Conservation (phyloP, 495 filamentous ascomycete genomes). For the Penicillium diatomitis region DNA sequence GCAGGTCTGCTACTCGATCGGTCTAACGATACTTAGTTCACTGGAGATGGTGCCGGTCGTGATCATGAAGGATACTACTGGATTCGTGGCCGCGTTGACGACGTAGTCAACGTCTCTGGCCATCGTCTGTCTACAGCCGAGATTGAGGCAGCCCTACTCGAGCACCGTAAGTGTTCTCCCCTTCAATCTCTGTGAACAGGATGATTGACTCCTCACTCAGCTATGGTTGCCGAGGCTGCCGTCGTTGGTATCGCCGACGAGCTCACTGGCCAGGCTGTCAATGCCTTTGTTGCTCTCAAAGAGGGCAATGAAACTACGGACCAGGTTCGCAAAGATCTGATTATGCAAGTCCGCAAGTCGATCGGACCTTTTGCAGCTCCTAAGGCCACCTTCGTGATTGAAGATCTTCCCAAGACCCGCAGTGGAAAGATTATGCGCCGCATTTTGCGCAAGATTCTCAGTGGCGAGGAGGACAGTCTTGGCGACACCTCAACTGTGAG, state of each 20-base stretch:
- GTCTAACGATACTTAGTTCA: slow-evolving; percentile 55
- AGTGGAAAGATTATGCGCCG: slow-evolving; percentile 98
- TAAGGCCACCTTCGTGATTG: slow-evolving; percentile 82
- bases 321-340: slow-evolving; percentile 82
- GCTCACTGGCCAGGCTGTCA: slow-evolving; percentile 91
- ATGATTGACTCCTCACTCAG: slow-evolving; percentile 12
- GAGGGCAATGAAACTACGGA: slow-evolving; percentile 71
- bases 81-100: slow-evolving; percentile 97
- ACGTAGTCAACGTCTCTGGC: slow-evolving; percentile 95
- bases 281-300: slow-evolving; percentile 92
- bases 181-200: too few species aligned
- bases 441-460: slow-evolving; percentile 93
- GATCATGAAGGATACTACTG: slow-evolving; percentile 99
- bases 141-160: slow-evolving; percentile 92
- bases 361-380: slow-evolving; percentile 97
- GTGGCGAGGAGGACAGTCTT: slow-evolving; percentile 92
- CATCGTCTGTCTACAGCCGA: slow-evolving; percentile 95
- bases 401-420: slow-evolving; percentile 91
- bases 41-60: slow-evolving; percentile 91
- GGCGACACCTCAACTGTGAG: slow-evolving; percentile 88
- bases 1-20: too few species aligned
- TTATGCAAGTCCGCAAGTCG: slow-evolving; percentile 89
- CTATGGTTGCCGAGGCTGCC: slow-evolving; percentile 77
- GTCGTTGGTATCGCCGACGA: slow-evolving; percentile 92
- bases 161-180: slow-evolving; percentile 54